These are phyloP conservation scores for Colletotrichum coccodes DNA, from an alignment of 2,329 filamentous ascomycete genomes.

Conservation along the genomic window DNA sequence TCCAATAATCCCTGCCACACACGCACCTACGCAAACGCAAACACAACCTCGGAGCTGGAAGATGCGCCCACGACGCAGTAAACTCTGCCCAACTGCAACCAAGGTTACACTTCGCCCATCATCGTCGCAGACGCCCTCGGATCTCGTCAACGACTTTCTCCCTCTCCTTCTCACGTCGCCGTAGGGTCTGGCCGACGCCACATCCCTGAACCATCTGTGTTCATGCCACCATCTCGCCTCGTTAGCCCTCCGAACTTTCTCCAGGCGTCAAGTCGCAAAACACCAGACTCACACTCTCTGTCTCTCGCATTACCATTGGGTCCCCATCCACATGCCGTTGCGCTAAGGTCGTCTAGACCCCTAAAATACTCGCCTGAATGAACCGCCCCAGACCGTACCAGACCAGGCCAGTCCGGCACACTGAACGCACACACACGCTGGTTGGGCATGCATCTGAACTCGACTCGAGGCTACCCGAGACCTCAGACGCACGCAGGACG, in stretches of 20 bases:
- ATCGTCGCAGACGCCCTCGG: background rate
- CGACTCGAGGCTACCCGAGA: background rate
- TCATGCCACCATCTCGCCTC: background rate
- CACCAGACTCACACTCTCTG: background rate
- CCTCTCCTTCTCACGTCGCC: background rate
- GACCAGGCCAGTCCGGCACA: background rate
- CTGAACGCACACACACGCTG: background rate
- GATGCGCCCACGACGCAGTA: background rate
- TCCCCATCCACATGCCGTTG: constrained; percentile 8
- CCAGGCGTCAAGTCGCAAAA: background rate
- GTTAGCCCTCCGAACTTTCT: constrained; percentile 19
- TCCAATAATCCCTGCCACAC: background rate
- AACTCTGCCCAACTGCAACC: background rate
- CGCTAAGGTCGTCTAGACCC: constrained; percentile 20
- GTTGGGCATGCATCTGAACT: constrained; percentile 21
- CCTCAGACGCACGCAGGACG: background rate
- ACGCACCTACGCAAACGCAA: background rate
- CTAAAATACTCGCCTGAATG: background rate
- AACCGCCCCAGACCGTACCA: no score
- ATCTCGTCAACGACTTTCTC: background rate
- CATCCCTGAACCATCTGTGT: background rate
- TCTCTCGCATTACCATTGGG: background rate
- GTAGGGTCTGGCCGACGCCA: background rate
- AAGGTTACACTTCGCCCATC: constrained; percentile 1
- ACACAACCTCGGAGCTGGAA: background rate